Base-by-base conservation (phyloP, 164 flowering plant genomes). In the Magnolia sinica region DNA sequence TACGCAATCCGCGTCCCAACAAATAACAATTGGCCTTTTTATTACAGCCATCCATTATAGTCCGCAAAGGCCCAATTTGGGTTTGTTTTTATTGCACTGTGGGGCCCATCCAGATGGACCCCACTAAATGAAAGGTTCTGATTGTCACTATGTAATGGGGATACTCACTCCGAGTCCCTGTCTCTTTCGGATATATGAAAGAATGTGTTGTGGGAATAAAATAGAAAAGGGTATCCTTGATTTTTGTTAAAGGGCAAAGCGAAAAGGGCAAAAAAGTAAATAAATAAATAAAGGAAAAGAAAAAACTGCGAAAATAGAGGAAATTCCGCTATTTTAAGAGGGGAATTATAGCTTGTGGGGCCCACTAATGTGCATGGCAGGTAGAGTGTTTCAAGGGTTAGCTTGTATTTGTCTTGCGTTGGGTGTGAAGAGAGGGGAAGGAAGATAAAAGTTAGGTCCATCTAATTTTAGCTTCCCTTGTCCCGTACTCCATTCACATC, bases 341-440 rank as follows among this genome's bases (percentile, higher is more conserved):
- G 45, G 22, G 23, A 16, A 63, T 63, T 22, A 65, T 14, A 11
- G 68, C 37, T 20, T 24, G 68, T 65, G 68, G 68, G 68, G 16
- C 37, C 63, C 68, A 65, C 24, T 3, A 8, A 13, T 65, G 4
- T 65, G 29, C 68, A 24, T 65, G 68, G 68, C 22, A 65, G 68
- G 68, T 65, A 23, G 68, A 65, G 68, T 65, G 68, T 65, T 65
- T 65, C 24, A n/a, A 65, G 68, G 68, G 68, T 22, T 24, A 11
- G 68, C 68, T 23, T 65, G 68, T 65, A 65, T 65, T 65, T 65
- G 68, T 65, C 68, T 20, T 24, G 68, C 10, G 68, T 65, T 65
- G 68, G 68, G 68, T 65, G 24, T 16, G 68, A 65, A 3, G 29
- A 65, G 13, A 65, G 68, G 68, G 68, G 29, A 23, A 10, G 65